These are phyloP conservation scores for Stephania cephalantha DNA, from an alignment of 164 flowering plant species.

Conservation along the genomic window DNA sequence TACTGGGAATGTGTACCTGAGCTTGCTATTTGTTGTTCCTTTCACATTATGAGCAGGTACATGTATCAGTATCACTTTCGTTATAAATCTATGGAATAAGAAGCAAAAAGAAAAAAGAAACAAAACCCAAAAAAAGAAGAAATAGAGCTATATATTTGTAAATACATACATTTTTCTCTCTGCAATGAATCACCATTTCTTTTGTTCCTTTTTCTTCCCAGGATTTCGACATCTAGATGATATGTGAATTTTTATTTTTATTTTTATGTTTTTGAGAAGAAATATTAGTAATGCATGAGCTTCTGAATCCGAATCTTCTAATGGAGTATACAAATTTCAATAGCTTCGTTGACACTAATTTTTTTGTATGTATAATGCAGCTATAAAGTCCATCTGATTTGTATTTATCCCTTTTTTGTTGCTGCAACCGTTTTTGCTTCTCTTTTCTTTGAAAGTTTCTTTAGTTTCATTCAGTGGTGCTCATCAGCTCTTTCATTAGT, in stretches of 20 bases:
- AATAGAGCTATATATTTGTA: not conserved
- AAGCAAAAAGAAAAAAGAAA: conserved; percentile 1
- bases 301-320: not conserved
- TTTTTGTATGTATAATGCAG: too few species aligned
- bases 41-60: conserved; percentile 7
- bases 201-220: not conserved
- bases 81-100: not conserved
- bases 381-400: too few species aligned
- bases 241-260: too few species aligned
- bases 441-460: too few species aligned
- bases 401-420: too few species aligned
- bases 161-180: not conserved
- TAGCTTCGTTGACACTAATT: too few species aligned
- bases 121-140: not conserved
- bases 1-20: conserved; percentile 1
- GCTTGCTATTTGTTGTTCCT: conserved; percentile 1
- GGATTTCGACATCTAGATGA: not conserved
- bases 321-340: not conserved
- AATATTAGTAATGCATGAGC: not conserved
- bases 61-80: conserved; percentile 17
- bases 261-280: too few species aligned
- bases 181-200: not conserved
- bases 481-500: too few species aligned
- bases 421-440: too few species aligned
- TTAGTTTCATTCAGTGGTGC: too few species aligned